phyloP scores from a whole-genome alignment of 1,284 basidiomycete genomes.

The Hemileia vastatrix region DNA sequence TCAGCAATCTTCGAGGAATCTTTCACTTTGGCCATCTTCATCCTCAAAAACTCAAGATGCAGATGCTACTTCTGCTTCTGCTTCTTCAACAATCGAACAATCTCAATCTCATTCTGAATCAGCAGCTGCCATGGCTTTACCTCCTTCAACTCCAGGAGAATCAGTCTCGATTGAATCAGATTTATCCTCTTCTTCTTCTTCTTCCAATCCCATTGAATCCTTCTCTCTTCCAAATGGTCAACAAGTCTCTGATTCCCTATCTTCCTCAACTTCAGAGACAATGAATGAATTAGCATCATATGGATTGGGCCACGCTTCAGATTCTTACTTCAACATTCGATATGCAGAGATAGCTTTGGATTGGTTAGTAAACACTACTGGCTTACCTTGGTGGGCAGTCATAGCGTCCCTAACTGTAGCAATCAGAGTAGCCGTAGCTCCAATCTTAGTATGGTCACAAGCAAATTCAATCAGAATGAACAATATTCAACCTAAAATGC shows the following conservation, averaged over 20 bases:
- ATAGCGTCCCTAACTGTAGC: conserved; percentile 63
- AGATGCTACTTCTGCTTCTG: neutral
- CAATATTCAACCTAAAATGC: conserved; percentile 56
- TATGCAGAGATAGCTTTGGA: neutral
- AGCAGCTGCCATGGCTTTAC: neutral
- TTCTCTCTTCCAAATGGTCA: neutral
- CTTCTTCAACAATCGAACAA: neutral
- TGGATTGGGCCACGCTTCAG: neutral
- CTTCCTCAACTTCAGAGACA: conserved; percentile 27
- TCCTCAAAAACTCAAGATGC: neutral
- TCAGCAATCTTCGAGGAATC: neutral
- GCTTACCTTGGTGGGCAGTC: conserved; percentile 45
- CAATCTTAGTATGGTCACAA: conserved; percentile 58
- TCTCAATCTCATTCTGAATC: neutral
- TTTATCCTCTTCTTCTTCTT: conserved; percentile 12
- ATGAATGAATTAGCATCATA: conserved; percentile 6
- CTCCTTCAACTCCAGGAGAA: conserved; percentile 5
- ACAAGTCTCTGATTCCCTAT: conserved; percentile 23
- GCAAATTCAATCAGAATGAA: conserved; percentile 62
- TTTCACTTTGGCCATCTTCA: neutral
- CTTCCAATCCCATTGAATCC: no score
- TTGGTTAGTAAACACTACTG: conserved; percentile 17
- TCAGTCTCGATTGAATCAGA: neutral
- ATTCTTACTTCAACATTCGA: neutral
- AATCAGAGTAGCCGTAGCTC: conserved; percentile 61